Base-by-base conservation (phyloP, 192 early-diverging fungal genomes). In the Podila clonocystis region DNA sequence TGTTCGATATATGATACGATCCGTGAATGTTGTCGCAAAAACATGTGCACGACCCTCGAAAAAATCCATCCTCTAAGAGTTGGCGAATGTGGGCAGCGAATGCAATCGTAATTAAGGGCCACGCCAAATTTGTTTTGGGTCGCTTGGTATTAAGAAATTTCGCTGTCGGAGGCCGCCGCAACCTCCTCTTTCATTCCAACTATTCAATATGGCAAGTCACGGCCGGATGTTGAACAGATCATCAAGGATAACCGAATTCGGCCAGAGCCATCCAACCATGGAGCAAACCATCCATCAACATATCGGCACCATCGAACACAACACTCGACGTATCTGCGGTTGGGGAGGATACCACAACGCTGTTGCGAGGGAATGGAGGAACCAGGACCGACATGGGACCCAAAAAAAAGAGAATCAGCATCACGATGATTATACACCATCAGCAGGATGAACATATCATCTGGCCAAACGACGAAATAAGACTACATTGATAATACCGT, bases 151-250 rank as follows among this genome's bases (percentile, higher is more conserved):
- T 61, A 55, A 55, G 52, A 26, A 55, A 26, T 24, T 55, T 55
- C n/a, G 52, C 24, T 26, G 52, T 55, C 52, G 24, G 52, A 55
- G 41, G 52, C 52, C 20, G 52, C 20, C 9, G 52, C 52, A 55
- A 55, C 52, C 52, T 55, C 52, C 52, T 55, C 24, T 55, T 26
- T 24, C 52, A 45, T 55, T 55, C 24, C 52, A 55, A 55, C 24
- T 55, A 55, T 55, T 55, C 52, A 55, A 55, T 22, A 55, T 55
- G 52, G 52, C 52, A 55, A 55, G 52, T 55, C 52, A 55, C 52
- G 52, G 52, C 52, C 52, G 20, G 52, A 55, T 55, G 52, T 24
- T 24, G 52, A 55, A 7, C 50, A 20, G n/a, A 52, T 52, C n/a
- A 36, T 36, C 50, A 52, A 26, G 52, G n/a, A 55, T n/a, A 5